Evolutionary conservation across 1,139 yeast genomes (phyloP).

Genomic region (Kluyveromyces sp.): DNA sequence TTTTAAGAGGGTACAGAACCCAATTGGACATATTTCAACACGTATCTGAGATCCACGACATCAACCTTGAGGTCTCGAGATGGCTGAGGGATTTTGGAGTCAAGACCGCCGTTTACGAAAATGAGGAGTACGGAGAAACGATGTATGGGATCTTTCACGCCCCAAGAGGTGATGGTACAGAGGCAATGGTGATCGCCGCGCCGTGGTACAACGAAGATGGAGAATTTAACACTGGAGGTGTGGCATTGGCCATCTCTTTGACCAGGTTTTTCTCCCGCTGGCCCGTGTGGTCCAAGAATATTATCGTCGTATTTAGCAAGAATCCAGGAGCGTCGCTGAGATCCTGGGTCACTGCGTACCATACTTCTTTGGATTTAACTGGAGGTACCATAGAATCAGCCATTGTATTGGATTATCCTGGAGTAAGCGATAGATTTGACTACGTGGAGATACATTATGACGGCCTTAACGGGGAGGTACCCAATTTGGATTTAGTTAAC

Average conservation of each 20-base stretch:
- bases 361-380: slow-evolving; percentile 72
- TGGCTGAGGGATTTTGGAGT: slow-evolving; percentile 75
- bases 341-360: slow-evolving; percentile 93
- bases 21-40: slow-evolving; percentile 35
- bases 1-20: slow-evolving; percentile 72
- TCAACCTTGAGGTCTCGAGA: slow-evolving; percentile 41
- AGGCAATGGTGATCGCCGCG: slow-evolving; percentile 84
- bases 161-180: slow-evolving; percentile 94
- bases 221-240: slow-evolving; percentile 67
- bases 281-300: slow-evolving; percentile 94
- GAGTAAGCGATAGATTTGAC: slow-evolving; percentile 59
- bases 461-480: slow-evolving; percentile 92
- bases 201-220: slow-evolving; percentile 72
- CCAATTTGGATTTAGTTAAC: slow-evolving; percentile 84
- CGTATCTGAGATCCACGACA: slow-evolving; percentile 28
- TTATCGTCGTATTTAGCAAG: slow-evolving; percentile 76
- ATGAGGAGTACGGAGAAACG: slow-evolving; percentile 42
- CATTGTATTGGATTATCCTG: slow-evolving; percentile 72
- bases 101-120: slow-evolving; percentile 48
- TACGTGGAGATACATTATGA: slow-evolving; percentile 71
- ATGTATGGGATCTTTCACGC: slow-evolving; percentile 84
- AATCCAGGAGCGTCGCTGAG: slow-evolving; percentile 65
- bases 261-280: slow-evolving; percentile 75
- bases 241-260: slow-evolving; percentile 63
- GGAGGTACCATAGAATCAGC: slow-evolving; percentile 98